Percentiles rank a stretch among this genome's conserved stretches.
These are phyloP conservation scores for Pseudocercospora eumusae DNA, from an alignment of 2,329 filamentous ascomycete species.

Conservation along the genomic window DNA sequence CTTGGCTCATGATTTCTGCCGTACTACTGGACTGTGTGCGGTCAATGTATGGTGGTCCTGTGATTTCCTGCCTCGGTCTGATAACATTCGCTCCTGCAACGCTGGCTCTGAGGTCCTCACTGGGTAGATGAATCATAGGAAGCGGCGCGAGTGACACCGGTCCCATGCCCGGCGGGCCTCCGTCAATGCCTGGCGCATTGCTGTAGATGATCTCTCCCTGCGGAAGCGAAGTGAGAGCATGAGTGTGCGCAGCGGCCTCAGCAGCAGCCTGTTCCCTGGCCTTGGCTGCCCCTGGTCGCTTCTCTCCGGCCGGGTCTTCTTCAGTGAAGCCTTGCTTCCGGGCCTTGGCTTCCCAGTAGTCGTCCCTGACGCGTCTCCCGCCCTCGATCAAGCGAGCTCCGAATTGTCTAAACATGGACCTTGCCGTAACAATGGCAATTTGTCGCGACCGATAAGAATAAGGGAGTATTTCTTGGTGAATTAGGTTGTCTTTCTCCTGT, in stretches of 20 bases:
- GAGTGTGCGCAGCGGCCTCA: slow-evolving; percentile 61
- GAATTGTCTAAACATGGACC: slow-evolving; percentile 98
- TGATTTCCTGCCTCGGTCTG: slow-evolving; percentile 84
- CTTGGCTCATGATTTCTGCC: slow-evolving; percentile 79
- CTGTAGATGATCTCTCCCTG: slow-evolving; percentile 89
- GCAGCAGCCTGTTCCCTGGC: slow-evolving; percentile 78
- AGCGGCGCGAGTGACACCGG: slow-evolving; percentile 71
- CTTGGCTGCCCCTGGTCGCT: slow-evolving; percentile 88
- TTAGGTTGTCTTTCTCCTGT: slow-evolving; percentile 92
- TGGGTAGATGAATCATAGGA: slow-evolving; percentile 80
- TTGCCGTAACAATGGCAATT: slow-evolving; percentile 95
- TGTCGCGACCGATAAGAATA: slow-evolving; percentile 98
- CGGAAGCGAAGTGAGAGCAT: slow-evolving; percentile 61
- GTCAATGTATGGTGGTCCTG: slow-evolving; percentile 85
- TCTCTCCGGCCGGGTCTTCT: slow-evolving; percentile 92
- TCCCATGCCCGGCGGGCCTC: slow-evolving; percentile 56
- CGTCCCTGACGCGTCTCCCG: slow-evolving; percentile 87
- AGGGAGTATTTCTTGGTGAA: slow-evolving; percentile 89
- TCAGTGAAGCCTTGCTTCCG: slow-evolving; percentile 98
- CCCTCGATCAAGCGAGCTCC: slow-evolving; percentile 90
- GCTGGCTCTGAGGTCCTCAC: slow-evolving; percentile 73
- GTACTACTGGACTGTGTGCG: slow-evolving; percentile 74
- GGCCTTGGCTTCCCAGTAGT: slow-evolving; percentile 98
- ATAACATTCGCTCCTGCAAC: slow-evolving; percentile 82
- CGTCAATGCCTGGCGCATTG: slow-evolving; percentile 50